Base-by-base conservation (phyloP, 306 rosid species). In the Myrica gale region DNA sequence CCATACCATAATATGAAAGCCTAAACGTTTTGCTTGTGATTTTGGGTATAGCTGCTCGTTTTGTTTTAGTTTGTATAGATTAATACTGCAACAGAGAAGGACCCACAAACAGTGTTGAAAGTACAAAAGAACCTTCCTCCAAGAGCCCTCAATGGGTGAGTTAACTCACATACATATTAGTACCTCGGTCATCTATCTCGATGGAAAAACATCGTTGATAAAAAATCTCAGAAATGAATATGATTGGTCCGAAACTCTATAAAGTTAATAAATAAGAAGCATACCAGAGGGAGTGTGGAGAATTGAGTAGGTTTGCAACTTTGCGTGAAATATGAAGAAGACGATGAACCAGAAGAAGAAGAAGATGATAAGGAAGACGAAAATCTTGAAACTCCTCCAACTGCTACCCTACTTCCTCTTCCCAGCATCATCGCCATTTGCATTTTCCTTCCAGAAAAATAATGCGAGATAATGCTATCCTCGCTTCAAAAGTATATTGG, bases 391-490 rank as follows among this genome's bases (percentile, higher is more conserved):
- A 82, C 87, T 57, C 82, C 83, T 57, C 82, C 83, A 32, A 88
- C 55, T 26, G 83, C 81, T 68, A 57, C 72, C 23, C 80, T 75
- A 41, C 90, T 89, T 61, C 81, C 85, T 76, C 92, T 90, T 77
- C 80, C 74, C 47, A 85, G 75, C 75, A 81, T 82, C 88, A 80
- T 86, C 76, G 92, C 88, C 96, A 90, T 92, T 72, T 85, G 82
- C 85, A 78, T 83, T 23, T 8, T 47, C 61, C 37, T 43, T 63
- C 42, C 45, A 70, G 46, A 48, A 19, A 48, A 20, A 65, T 52
- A 56, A 26, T 6, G 61, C 7, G 43, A 12, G 67, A 60, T 26
- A 16, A 11, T 21, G 32, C 32, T 60, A 17, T 66, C 16, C 46
- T 66, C 50, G 42, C 50, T 42, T 46, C 57, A 1, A 50, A 1